Conservation (phyloP, 805 yeast genomes). For the Blastobotrys parvus region DNA sequence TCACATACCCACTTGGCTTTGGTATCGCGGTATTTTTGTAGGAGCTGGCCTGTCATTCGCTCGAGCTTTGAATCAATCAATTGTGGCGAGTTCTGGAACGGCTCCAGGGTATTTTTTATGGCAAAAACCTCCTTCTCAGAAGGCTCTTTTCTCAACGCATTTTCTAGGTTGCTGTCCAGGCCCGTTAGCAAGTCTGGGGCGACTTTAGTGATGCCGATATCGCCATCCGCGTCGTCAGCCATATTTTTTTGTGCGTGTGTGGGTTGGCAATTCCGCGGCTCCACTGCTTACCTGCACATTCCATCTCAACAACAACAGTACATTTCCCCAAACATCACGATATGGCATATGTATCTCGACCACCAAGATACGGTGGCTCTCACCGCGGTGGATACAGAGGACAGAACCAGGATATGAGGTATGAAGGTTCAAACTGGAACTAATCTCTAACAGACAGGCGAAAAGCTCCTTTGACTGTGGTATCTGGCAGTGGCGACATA, state of each 20-base stretch:
- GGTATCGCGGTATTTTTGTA: constrained; percentile 2
- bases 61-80: constrained; percentile 17
- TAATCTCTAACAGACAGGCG: neutral
- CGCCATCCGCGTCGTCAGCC: constrained; percentile 8
- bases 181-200: constrained; percentile 14
- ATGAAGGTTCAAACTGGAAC: too few relatives aligned
- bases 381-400: too few relatives aligned
- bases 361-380: too few relatives aligned
- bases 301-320: too few relatives aligned
- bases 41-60: constrained; percentile 7
- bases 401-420: too few relatives aligned
- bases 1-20: constrained; percentile 18
- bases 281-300: too few relatives aligned
- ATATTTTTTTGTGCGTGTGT: too few relatives aligned
- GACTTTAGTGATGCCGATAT: constrained; percentile 15
- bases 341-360: too few relatives aligned
- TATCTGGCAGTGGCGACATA: constrained; percentile 13
- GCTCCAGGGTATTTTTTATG: constrained; percentile 11
- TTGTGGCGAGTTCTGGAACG: constrained; percentile 22
- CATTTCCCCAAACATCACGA: too few relatives aligned
- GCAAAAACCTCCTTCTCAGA: neutral
- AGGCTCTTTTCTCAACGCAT: too few relatives aligned
- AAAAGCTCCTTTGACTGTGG: neutral
- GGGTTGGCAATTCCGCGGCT: too few relatives aligned
- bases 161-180: constrained; percentile 1